phyloP scores from a whole-genome alignment of 805 yeast species.

The Metschnikowia drakensbergensis region DNA sequence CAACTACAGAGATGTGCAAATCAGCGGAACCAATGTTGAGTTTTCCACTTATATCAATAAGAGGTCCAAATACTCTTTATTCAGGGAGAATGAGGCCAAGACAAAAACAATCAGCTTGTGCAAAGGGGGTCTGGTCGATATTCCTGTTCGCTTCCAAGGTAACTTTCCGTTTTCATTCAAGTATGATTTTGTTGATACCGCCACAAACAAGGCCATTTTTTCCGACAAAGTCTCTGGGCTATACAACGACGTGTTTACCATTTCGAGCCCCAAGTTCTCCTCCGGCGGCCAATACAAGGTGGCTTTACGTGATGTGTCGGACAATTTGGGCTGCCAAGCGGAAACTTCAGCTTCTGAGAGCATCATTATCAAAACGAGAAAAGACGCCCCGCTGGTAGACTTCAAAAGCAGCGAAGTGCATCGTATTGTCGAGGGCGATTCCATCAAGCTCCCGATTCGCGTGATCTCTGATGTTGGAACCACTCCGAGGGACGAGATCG shows the following conservation, averaged over 20 bases:
- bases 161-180: constrained; percentile 70
- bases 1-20: constrained; percentile 31
- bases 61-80: constrained; percentile 47
- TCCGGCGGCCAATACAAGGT: constrained; percentile 74
- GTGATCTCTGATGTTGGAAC: constrained; percentile 33
- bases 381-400: constrained; percentile 55
- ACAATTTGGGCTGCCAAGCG: constrained; percentile 77
- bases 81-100: constrained; percentile 14
- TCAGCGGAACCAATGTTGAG: constrained; percentile 35
- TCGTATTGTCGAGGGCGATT: constrained; percentile 60
- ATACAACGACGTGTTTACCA: constrained; percentile 26
- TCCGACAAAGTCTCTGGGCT: constrained; percentile 31
- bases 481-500: constrained; percentile 27
- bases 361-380: constrained; percentile 57
- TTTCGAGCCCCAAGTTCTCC: constrained; percentile 53
- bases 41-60: constrained; percentile 71
- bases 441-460: constrained; percentile 52
- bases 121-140: constrained; percentile 24
- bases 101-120: constrained; percentile 26
- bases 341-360: constrained; percentile 61
- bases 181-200: constrained; percentile 60
- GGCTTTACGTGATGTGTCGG: constrained; percentile 61
- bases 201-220: constrained; percentile 19
- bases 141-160: constrained; percentile 68
- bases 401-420: constrained; percentile 25